Percentiles rank a stretch among this genome's conserved stretches.
phyloP scores from a whole-genome alignment of 2,329 filamentous ascomycete species.

The Paecilomyces niveus region DNA sequence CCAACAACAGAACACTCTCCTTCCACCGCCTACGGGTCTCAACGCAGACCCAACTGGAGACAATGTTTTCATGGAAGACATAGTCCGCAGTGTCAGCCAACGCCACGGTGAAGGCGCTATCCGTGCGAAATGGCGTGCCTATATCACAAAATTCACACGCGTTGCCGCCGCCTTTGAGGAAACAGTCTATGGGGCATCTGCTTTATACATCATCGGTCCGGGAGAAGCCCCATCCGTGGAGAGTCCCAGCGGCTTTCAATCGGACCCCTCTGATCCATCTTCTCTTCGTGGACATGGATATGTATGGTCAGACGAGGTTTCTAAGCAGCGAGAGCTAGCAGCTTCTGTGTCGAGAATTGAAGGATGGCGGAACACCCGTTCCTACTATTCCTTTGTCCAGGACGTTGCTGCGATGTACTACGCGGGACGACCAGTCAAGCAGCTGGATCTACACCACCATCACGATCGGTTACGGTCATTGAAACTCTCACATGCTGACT shows the following conservation, averaged over 20 bases:
- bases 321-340: slow-evolving; percentile 77
- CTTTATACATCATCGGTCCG: slow-evolving; percentile 69
- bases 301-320: slow-evolving; percentile 80
- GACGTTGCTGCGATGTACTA: slow-evolving; percentile 40
- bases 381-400: slow-evolving; percentile 93
- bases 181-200: slow-evolving; percentile 85
- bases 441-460: slow-evolving; percentile 73
- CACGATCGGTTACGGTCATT: slow-evolving; percentile 84
- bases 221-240: slow-evolving; percentile 56
- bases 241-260: slow-evolving; percentile 35
- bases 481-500: slow-evolving; percentile 67
- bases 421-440: slow-evolving; percentile 32
- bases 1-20: slow-evolving; percentile 57
- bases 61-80: slow-evolving; percentile 77
- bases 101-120: slow-evolving; percentile 86
- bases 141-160: slow-evolving; percentile 89
- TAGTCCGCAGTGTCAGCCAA: slow-evolving; percentile 74
- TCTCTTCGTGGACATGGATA: slow-evolving; percentile 78
- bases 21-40: slow-evolving; percentile 16
- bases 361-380: slow-evolving; percentile 91
- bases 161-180: slow-evolving; percentile 94
- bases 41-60: slow-evolving; percentile 72
- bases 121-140: slow-evolving; percentile 85
- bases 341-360: slow-evolving; percentile 91
- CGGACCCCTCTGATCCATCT: slow-evolving; percentile 35